Conservation (phyloP, 768 basidiomycete genomes). For the Suillus clintonianus region DNA sequence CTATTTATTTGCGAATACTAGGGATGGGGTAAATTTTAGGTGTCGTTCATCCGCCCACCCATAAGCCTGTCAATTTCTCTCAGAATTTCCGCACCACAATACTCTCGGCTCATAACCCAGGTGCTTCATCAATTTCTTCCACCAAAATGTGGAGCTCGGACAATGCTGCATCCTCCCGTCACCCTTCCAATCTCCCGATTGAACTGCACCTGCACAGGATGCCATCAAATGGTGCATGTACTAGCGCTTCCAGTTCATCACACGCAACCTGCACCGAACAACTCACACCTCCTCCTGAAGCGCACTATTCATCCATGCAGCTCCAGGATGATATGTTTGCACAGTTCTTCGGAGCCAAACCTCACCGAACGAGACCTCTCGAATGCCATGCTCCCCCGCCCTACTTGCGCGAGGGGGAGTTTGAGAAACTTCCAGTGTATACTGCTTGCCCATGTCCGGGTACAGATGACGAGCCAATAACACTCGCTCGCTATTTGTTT, state of each 20-base stretch:
- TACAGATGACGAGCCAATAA: slow-evolving; percentile 46
- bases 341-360: slow-evolving; percentile 33
- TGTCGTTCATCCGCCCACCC: background rate
- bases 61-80: background rate
- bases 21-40: background rate
- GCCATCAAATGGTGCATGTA: slow-evolving; percentile 18
- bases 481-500: slow-evolving; percentile 62
- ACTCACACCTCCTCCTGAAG: slow-evolving; percentile 19
- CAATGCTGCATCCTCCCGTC: slow-evolving; percentile 1
- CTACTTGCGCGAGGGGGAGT: slow-evolving; percentile 44
- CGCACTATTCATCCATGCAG: slow-evolving; percentile 27
- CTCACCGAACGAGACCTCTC: slow-evolving; percentile 24
- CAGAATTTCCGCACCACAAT: background rate
- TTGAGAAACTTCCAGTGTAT: slow-evolving; percentile 30
- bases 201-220: slow-evolving; percentile 22
- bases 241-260: slow-evolving; percentile 12
- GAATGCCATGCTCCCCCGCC: slow-evolving; percentile 35
- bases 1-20: background rate
- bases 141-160: slow-evolving; percentile 12
- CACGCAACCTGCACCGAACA: background rate
- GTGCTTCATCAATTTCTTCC: slow-evolving; percentile 16
- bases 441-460: slow-evolving; percentile 15
- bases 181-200: slow-evolving; percentile 21
- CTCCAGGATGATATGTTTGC: slow-evolving; percentile 29
- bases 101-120: background rate